Percentiles rank a stretch among this genome's conserved stretches.
Evolutionary conservation across 306 rosid genomes (phyloP).

Genomic region (Carpinus viminea): DNA sequence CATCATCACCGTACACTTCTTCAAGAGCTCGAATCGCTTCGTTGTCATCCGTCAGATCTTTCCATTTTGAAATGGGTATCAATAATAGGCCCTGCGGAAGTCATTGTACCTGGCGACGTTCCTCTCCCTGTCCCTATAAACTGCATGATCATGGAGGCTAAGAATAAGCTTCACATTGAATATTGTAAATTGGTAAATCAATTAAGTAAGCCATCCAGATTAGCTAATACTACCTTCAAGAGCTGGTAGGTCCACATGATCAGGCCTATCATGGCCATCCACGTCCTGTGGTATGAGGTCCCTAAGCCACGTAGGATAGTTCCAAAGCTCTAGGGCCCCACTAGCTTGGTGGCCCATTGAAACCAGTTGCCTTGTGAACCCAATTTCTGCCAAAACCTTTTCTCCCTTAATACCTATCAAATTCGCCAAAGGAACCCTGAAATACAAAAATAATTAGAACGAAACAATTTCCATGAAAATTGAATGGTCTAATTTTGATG

Average conservation of each 20-base stretch:
- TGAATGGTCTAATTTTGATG: background rate
- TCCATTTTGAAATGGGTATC: slow-evolving; percentile 59
- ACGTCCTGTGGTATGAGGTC: slow-evolving; percentile 43
- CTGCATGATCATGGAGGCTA: slow-evolving; percentile 29
- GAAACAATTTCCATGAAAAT: background rate
- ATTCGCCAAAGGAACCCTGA: slow-evolving; percentile 45
- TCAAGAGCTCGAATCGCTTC: slow-evolving; percentile 42
- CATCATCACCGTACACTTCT: slow-evolving; percentile 58
- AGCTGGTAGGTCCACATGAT: slow-evolving; percentile 57
- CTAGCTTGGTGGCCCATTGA: slow-evolving; percentile 77
- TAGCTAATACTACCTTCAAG: slow-evolving; percentile 47
- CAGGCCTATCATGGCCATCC: slow-evolving; percentile 51
- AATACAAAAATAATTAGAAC: background rate
- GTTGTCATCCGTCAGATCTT: slow-evolving; percentile 54
- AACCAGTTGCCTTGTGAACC: slow-evolving; percentile 46
- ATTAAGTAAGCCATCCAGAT: background rate
- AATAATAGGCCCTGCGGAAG: slow-evolving; percentile 46
- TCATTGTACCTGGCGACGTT: slow-evolving; percentile 58
- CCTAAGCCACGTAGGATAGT: slow-evolving; percentile 51
- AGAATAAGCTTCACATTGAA: background rate
- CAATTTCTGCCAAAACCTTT: slow-evolving; percentile 37
- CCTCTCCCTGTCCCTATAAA: slow-evolving; percentile 66
- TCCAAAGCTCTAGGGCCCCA: slow-evolving; percentile 59
- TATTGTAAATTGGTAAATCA: background rate
- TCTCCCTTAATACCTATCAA: slow-evolving; percentile 52